Percentiles rank a stretch among this genome's conserved stretches.
Conservation (phyloP, 169 alveolate species). For the Eimeria praecox region DNA sequence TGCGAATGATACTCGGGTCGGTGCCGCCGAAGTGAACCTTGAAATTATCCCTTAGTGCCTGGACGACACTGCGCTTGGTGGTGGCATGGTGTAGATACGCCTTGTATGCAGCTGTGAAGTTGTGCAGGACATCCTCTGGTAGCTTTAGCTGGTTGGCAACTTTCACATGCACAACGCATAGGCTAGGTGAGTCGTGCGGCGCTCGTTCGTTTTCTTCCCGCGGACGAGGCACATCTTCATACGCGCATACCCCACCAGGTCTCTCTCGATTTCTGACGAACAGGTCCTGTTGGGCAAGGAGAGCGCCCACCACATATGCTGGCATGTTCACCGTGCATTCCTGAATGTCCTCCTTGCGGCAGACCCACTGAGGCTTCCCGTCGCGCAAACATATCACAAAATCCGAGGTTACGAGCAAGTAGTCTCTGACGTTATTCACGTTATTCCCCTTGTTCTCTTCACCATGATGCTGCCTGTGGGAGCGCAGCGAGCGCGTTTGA, state of each 20-base stretch:
- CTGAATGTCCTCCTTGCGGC: constrained; percentile 68
- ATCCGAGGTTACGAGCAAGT: constrained; percentile 58
- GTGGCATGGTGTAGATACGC: constrained; percentile 61
- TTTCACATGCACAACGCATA: constrained; percentile 28
- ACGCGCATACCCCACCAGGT: not conserved
- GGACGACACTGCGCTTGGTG: constrained; percentile 55
- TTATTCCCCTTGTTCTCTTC: not conserved
- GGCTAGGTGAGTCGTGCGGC: not conserved
- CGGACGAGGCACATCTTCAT: not conserved
- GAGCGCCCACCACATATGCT: constrained; percentile 49
- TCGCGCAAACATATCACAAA: constrained; percentile 57
- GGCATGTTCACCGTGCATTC: constrained; percentile 46
- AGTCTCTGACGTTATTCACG: constrained; percentile 3
- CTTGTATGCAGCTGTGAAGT: constrained; percentile 60
- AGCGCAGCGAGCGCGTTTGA: not conserved
- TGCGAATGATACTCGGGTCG: not conserved
- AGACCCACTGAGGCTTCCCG: constrained; percentile 78
- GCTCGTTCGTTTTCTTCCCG: not conserved
- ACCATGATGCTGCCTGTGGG: constrained; percentile 12
- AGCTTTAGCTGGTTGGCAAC: constrained; percentile 46
- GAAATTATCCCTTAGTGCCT: constrained; percentile 3
- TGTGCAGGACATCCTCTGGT: constrained; percentile 2
- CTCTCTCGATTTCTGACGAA: constrained; percentile 19
- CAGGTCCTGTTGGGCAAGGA: constrained; percentile 53
- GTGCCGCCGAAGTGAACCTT: constrained; percentile 1